Base-by-base conservation (phyloP, 2,329 filamentous ascomycete genomes). In the Fusarium buxicola region DNA sequence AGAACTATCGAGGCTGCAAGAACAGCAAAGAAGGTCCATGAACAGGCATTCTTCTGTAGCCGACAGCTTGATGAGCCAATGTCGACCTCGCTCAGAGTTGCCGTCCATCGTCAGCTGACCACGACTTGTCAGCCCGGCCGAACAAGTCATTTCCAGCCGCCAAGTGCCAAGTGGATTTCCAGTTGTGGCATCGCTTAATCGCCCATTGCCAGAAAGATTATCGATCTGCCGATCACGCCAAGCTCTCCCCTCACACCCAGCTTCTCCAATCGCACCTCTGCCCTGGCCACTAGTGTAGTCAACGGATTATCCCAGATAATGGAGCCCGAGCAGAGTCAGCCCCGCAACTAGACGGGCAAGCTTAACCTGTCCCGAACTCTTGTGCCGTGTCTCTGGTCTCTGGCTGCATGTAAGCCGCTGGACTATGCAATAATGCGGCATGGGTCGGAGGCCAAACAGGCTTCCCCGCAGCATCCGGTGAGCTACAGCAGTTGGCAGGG, bases 321-420 rank as follows among this genome's bases (percentile, higher is more conserved):
- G 7, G 10, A 21, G 28, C 34, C 30, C 36, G 25, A 30, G 28
- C 25, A 13, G 44, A 28, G 18, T 32, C 25, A 21, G 15, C 8
- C 50, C 58, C 51, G 57, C 57, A 57, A 46, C 21, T 31, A 43
- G 44, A 49, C 54, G 60, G 40, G n/a, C 41, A 45, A 45, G 27
- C 30, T 21, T 43, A 38, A 56, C 46, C 31, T 32, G 15, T 13
- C 27, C 40, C 16, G 54, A 49, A 40, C 18, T 2, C 18, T 51
- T 2, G 24, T 55, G 38, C 54, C 28, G 49, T 49, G 41, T 45
- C 28, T 45, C 28, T 45, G 21, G n/a, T 15, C 16, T 3, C 13
- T 25, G 13, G 18, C 49, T 60, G 60, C 49, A 47, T 18, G 40
- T 60, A 31, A 63, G 48, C 36, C 41, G 45, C 39, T 16, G 13